Conservation (phyloP, 345 rosid genomes). For the Salix dunnii region DNA sequence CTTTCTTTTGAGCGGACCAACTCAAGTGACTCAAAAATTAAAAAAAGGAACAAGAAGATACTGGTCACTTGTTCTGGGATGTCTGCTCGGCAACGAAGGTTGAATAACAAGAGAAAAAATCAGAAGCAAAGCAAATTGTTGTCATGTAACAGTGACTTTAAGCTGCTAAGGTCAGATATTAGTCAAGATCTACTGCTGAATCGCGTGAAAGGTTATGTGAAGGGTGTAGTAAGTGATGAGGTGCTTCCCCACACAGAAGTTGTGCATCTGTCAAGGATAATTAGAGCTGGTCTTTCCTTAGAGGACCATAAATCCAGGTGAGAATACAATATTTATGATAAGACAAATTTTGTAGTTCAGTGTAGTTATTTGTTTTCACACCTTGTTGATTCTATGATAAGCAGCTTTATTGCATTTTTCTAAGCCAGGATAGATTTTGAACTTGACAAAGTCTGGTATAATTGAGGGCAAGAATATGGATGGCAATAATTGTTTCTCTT, state of each 20-base stretch:
- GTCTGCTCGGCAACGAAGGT: slow-evolving; percentile 79
- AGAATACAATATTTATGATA: neutral
- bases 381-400: neutral
- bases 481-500: neutral
- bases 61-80: slow-evolving; percentile 64
- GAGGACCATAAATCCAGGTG: slow-evolving; percentile 83
- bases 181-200: slow-evolving; percentile 57
- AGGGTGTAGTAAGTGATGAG: slow-evolving; percentile 65
- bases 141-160: slow-evolving; percentile 26
- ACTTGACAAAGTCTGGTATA: neutral
- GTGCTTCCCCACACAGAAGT: slow-evolving; percentile 79
- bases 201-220: slow-evolving; percentile 72
- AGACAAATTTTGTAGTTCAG: neutral
- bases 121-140: slow-evolving; percentile 29
- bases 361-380: neutral
- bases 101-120: slow-evolving; percentile 44
- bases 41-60: slow-evolving; percentile 40
- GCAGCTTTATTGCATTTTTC: neutral
- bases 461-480: neutral
- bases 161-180: slow-evolving; percentile 41
- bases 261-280: slow-evolving; percentile 66
- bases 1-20: slow-evolving; percentile 61
- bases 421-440: neutral
- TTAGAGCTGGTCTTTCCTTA: slow-evolving; percentile 70
- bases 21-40: slow-evolving; percentile 30